phyloP scores from a whole-genome alignment of 768 basidiomycete species.

The Podaxis pistillaris region DNA sequence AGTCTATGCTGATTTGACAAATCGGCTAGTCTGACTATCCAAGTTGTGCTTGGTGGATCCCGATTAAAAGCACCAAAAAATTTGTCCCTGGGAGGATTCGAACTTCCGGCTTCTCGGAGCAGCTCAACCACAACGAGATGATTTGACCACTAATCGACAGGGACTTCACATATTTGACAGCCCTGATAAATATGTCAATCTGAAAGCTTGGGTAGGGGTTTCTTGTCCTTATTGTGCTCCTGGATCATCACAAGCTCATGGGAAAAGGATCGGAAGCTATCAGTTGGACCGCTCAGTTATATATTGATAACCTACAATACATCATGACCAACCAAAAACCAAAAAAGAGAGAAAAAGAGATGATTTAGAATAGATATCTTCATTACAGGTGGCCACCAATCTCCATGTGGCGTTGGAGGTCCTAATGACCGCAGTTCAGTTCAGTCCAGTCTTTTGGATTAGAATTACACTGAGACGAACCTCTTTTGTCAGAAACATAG shows the following conservation, averaged over 20 bases:
- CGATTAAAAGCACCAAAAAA: background rate
- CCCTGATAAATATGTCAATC: no score
- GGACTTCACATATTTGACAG: background rate
- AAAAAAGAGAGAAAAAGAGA: background rate
- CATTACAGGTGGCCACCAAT: background rate
- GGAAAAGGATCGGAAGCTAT: no score
- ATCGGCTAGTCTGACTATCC: no score
- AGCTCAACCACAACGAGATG: background rate
- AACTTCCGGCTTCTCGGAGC: slow-evolving; percentile 10
- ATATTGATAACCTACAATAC: background rate
- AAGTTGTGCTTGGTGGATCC: no score
- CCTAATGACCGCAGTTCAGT: background rate
- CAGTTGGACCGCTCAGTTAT: background rate
- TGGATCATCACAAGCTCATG: no score
- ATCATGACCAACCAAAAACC: background rate
- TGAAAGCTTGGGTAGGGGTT: no score
- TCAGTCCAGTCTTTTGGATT: background rate
- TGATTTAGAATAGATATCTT: background rate
- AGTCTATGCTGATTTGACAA: no score
- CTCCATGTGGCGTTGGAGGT: slow-evolving; percentile 3
- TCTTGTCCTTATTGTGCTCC: no score
- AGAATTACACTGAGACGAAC: slow-evolving; percentile 21
- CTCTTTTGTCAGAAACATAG: slow-evolving; percentile 31
- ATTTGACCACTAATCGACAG: slow-evolving; percentile 11
- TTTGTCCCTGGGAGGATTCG: slow-evolving; percentile 9